Conservation (phyloP, 2,329 filamentous ascomycete species). For the Emericellopsis cladophorae region DNA sequence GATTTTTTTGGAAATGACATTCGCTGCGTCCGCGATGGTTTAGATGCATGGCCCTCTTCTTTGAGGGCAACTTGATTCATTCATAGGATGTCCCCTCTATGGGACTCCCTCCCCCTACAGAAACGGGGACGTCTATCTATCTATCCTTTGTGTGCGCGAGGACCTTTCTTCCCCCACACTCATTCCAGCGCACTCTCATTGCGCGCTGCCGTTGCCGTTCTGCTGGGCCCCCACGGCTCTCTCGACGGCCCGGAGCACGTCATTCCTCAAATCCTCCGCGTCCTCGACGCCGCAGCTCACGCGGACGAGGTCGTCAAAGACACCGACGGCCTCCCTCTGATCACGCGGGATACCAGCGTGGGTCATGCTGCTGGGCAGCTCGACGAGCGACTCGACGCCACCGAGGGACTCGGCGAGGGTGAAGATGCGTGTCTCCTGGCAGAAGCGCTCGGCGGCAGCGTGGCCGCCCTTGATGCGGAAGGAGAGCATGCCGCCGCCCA, state of each 20-base stretch:
- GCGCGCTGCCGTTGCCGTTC: constrained; percentile 8
- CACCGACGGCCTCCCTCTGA: constrained; percentile 81
- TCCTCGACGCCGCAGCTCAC: constrained; percentile 94
- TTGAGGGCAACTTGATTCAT: no score
- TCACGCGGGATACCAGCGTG: constrained; percentile 89
- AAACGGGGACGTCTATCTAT: no score
- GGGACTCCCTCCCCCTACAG: no score
- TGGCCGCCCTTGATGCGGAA: constrained; percentile 88
- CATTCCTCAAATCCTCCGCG: constrained; percentile 65
- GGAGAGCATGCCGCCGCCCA: constrained; percentile 95
- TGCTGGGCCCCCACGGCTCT: constrained; percentile 41
- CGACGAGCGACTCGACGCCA: constrained; percentile 82
- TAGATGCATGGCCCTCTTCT: no score
- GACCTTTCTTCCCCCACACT: no score
- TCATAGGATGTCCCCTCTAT: no score
- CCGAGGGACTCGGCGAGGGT: constrained; percentile 87
- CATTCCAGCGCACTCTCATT: neutral
- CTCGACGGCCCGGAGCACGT: constrained; percentile 75
- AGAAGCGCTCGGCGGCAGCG: constrained; percentile 81
- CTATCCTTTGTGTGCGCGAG: no score
- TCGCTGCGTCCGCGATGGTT: no score
- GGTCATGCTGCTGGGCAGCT: constrained; percentile 92
- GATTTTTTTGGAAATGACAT: no score
- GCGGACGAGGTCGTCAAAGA: constrained; percentile 88
- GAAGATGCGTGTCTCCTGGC: constrained; percentile 78